Percentiles rank a stretch among this genome's conserved stretches.
Evolutionary conservation across 2,329 filamentous ascomycete genomes (phyloP).

Genomic region (Talaromyces amestolkiae): DNA sequence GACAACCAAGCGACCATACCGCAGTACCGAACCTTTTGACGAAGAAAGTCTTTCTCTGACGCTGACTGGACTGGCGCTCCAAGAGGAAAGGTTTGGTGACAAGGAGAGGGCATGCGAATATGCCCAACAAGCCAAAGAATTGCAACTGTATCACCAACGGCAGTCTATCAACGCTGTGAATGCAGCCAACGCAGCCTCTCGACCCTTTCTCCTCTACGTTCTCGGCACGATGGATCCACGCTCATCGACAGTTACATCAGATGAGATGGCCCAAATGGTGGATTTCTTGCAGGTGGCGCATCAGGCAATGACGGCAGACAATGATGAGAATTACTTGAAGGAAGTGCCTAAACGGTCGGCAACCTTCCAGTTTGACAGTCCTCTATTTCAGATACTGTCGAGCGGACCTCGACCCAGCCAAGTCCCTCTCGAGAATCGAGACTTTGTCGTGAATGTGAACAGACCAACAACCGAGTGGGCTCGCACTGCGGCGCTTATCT

Average conservation of each 20-base stretch:
- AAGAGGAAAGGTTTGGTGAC: constrained; percentile 40
- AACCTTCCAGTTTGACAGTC: constrained; percentile 38
- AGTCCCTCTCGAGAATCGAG: constrained; percentile 35
- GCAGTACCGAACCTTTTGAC: constrained; percentile 25
- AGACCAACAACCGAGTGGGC: constrained; percentile 35
- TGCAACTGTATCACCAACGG: constrained; percentile 31
- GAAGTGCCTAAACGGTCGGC: constrained; percentile 31
- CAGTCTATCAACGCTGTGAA: constrained; percentile 23
- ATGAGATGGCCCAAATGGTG: constrained; percentile 31
- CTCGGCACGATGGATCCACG: constrained; percentile 32
- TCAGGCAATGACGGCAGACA: constrained; percentile 35
- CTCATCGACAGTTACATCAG: constrained; percentile 17
- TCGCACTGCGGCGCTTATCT: constrained; percentile 39
- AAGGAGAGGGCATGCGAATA: constrained; percentile 29
- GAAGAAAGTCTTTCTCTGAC: constrained; percentile 35
- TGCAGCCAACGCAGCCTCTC: constrained; percentile 22
- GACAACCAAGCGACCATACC: constrained; percentile 22
- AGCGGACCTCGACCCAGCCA: constrained; percentile 40
- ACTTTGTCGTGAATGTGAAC: constrained; percentile 36
- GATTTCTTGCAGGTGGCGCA: constrained; percentile 38
- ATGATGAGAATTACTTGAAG: constrained; percentile 26
- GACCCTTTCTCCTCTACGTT: constrained; percentile 37
- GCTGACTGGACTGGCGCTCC: constrained; percentile 36
- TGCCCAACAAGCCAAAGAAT: constrained; percentile 28
- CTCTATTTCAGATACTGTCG: constrained; percentile 41